Percentiles rank a stretch among this genome's conserved stretches.
phyloP scores from a whole-genome alignment of 179 eudicot genomes.

The Dionaea muscipula region DNA sequence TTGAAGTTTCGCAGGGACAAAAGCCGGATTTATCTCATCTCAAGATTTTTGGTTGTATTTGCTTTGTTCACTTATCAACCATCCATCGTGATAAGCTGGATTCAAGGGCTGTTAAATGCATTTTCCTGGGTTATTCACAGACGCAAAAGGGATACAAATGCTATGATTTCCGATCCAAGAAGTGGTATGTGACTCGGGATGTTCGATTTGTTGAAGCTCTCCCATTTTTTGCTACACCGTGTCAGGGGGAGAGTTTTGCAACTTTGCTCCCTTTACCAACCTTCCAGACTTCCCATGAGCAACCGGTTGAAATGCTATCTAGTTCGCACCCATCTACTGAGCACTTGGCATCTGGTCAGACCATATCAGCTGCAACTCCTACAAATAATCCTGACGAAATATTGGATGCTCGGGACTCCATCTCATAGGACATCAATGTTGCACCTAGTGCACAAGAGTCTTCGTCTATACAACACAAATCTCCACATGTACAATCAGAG shows the following conservation, averaged over 20 bases:
- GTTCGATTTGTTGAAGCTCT: not conserved
- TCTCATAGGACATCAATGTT: too few species aligned
- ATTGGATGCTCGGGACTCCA: too few species aligned
- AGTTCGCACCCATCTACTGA: too few species aligned
- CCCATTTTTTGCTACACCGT: not conserved
- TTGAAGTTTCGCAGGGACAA: not conserved
- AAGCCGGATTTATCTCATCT: not conserved
- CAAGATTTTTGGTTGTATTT: slow-evolving; percentile 1
- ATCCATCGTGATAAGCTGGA: slow-evolving; percentile 3
- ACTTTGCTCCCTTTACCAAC: not conserved
- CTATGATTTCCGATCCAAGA: not conserved
- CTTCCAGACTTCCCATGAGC: not conserved
- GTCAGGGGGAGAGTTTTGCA: not conserved
- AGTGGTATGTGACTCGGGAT: not conserved
- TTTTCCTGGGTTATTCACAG: not conserved
- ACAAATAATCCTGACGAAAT: too few species aligned
- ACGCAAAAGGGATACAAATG: not conserved
- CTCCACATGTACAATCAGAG: too few species aligned
- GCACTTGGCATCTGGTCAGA: not conserved
- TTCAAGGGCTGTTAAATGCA: not conserved
- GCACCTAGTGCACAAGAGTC: too few species aligned
- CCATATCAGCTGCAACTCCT: not conserved
- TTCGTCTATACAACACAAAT: not conserved
- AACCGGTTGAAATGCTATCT: not conserved
- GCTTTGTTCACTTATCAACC: not conserved